phyloP scores from a whole-genome alignment of 169 alveolate species.

The Amoebophrya sp. region DNA sequence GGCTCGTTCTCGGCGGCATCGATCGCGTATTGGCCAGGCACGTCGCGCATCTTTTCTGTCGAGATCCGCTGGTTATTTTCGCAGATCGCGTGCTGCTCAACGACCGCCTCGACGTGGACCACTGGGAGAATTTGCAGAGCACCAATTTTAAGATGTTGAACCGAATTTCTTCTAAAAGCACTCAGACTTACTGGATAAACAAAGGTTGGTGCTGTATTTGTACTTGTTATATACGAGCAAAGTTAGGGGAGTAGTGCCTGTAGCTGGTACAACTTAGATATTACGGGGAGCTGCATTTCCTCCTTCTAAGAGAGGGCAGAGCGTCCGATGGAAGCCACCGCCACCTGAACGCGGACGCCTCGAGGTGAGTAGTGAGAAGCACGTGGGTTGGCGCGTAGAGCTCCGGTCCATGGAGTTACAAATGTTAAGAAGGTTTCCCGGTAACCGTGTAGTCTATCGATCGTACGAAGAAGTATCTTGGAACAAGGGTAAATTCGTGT shows the following conservation, averaged over 20 bases:
- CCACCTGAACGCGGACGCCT: slow-evolving; percentile 53
- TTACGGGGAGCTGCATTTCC: too few species aligned
- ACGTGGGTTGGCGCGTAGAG: slow-evolving; percentile 81
- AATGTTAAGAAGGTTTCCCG: too few species aligned
- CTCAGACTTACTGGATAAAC: too few species aligned
- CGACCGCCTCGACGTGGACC: slow-evolving; percentile 24
- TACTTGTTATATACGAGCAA: too few species aligned
- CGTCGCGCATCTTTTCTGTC: slow-evolving; percentile 66
- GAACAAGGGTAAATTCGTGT: too few species aligned
- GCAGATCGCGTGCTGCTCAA: slow-evolving; percentile 48
- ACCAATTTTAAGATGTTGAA: slow-evolving; percentile 84
- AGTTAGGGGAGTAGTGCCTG: too few species aligned
- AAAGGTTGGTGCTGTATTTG: too few species aligned
- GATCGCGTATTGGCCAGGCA: slow-evolving; percentile 77
- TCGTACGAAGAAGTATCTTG: too few species aligned
- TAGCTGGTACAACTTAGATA: too few species aligned
- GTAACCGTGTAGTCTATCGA: too few species aligned
- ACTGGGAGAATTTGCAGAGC: slow-evolving; percentile 67
- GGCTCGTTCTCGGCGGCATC: slow-evolving; percentile 52
- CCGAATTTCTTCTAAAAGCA: too few species aligned
- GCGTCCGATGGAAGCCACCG: slow-evolving; percentile 81
- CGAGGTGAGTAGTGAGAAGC: slow-evolving; percentile 36
- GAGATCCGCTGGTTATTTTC: slow-evolving; percentile 84
- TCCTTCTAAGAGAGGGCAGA: too few species aligned
- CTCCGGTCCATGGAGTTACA: slow-evolving; percentile 82